A percentile compares a stretch with the other conserved stretches of the same genome.
These are phyloP conservation scores for Pyricularia pennisetigena DNA, from an alignment of 2,329 filamentous ascomycete species.

Conservation along the genomic window DNA sequence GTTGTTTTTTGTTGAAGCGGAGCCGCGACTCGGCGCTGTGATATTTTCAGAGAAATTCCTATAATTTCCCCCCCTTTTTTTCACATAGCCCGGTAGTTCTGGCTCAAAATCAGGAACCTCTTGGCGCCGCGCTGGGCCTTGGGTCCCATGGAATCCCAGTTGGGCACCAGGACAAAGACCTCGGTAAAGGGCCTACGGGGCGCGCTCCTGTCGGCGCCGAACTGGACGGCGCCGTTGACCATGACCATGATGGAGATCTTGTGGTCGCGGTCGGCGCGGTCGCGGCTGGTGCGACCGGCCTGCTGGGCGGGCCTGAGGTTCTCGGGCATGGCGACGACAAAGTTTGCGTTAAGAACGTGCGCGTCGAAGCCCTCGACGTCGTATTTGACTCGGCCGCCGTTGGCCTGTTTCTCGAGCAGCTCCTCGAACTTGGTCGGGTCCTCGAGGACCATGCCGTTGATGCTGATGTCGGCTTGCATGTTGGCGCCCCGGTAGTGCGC, in stretches of 20 bases:
- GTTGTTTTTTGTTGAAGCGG: not conserved
- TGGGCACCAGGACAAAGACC: slow-evolving; percentile 71
- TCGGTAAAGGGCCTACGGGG: slow-evolving; percentile 67
- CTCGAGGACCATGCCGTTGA: slow-evolving; percentile 63
- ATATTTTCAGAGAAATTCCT: not conserved
- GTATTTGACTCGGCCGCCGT: slow-evolving; percentile 40
- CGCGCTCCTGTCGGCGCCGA: slow-evolving; percentile 52
- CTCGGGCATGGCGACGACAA: slow-evolving; percentile 45
- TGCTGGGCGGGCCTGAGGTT: slow-evolving; percentile 21
- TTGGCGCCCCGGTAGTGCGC: slow-evolving; percentile 38
- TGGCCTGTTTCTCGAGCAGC: slow-evolving; percentile 52
- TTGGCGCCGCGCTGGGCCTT: slow-evolving; percentile 43
- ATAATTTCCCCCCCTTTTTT: slow-evolving; percentile 7
- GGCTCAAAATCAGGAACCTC: slow-evolving; percentile 59
- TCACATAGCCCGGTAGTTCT: slow-evolving; percentile 56
- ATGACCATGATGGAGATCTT: slow-evolving; percentile 65
- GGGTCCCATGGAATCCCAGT: slow-evolving; percentile 47
- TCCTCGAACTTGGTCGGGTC: slow-evolving; percentile 53
- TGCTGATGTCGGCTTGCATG: slow-evolving; percentile 56
- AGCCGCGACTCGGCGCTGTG: not conserved
- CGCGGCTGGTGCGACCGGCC: not conserved
- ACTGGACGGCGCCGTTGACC: slow-evolving; percentile 62
- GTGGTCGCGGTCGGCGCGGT: slow-evolving; percentile 30
- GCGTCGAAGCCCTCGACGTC: slow-evolving; percentile 69
- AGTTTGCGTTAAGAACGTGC: slow-evolving; percentile 66